Evolutionary conservation across 805 yeast species (phyloP), one percentile per base, ranked within the genome.

Genomic region (Monosporozyma unispora): DNA sequence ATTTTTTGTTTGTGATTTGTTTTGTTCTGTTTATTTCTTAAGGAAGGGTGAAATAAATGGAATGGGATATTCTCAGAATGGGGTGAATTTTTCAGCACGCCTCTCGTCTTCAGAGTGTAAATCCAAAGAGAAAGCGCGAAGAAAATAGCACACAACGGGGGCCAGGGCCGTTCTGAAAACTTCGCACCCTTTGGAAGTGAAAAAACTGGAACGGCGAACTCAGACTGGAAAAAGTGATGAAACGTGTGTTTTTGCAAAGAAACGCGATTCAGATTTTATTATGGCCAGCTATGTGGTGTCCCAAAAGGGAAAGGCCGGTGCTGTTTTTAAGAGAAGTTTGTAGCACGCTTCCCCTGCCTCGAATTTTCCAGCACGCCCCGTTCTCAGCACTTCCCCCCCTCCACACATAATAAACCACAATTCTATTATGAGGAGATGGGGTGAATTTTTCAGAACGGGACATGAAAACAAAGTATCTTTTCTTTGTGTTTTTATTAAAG

Each of bases 221-320:
- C 46, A 55, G 38, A 50, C 54, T 55, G 49, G 52, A 54, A 54
- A 54, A 43, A 52, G 39, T 47, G 54, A 52, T 57, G 55, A 57
- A 55, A 53, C 54, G 47, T 37, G 46, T 52, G 45, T 43, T 50
- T 54, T 53, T 53, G 31, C 27, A 47, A 44, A 48, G 53, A 61
- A 52, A 53, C 44, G 45, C 45, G 35, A 38, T 39, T 44, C 48
- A 50, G 48, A 35, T 46, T 54, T 59, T 49, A 61, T 52, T 61
- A 60, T 58, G 61, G 54, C 27, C 48, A 54, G 53, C 45, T 57
- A 58, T 45, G 28, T 43, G 44, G 47, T 53, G 54, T 45, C 67
- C 66, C 47, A 45, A 59, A 51, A 22, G n/a, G 61, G 63, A 48
- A 58, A n/a, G n/a, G n/a, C n/a, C n/a, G n/a, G n/a, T n/a, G n/a